Percentiles rank a stretch among this genome's conserved stretches.
phyloP scores from a whole-genome alignment of 352 stramenopile species.

The Phytophthora lateralis region DNA sequence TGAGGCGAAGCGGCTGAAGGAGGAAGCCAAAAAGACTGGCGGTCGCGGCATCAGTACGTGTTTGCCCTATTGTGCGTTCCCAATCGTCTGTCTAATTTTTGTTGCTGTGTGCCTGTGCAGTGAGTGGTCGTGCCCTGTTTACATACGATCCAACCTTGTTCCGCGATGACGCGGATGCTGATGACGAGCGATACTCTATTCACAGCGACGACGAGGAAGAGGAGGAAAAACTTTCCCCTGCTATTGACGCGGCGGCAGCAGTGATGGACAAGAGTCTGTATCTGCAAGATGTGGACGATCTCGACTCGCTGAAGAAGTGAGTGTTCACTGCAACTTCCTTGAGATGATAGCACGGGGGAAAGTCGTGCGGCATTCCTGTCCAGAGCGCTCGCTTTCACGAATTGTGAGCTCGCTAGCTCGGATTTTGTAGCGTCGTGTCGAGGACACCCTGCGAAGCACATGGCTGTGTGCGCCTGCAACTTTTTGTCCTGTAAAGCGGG shows the following conservation, averaged over 20 bases:
- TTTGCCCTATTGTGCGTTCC: slow-evolving; percentile 3
- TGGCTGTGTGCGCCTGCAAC: slow-evolving; percentile 10
- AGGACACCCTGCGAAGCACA: slow-evolving; percentile 14
- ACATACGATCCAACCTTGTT: slow-evolving; percentile 91
- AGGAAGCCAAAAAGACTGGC: slow-evolving; percentile 86
- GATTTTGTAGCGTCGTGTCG: slow-evolving; percentile 17
- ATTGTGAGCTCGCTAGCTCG: slow-evolving; percentile 14
- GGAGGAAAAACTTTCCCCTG: slow-evolving; percentile 46
- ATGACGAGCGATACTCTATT: slow-evolving; percentile 84
- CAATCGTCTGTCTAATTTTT: slow-evolving; percentile 4
- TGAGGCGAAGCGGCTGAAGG: slow-evolving; percentile 84
- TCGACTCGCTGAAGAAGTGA: slow-evolving; percentile 84
- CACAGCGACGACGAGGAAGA: slow-evolving; percentile 58
- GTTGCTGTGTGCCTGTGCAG: slow-evolving; percentile 40
- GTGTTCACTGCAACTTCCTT: slow-evolving; percentile 7
- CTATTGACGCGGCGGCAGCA: slow-evolving; percentile 56
- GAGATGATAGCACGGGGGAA: slow-evolving; percentile 8
- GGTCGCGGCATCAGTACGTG: slow-evolving; percentile 85
- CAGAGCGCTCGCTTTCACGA: slow-evolving; percentile 23
- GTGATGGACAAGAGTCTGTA: slow-evolving; percentile 89
- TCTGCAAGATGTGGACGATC: slow-evolving; percentile 77
- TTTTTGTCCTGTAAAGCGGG: slow-evolving; percentile 26
- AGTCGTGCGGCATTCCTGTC: slow-evolving; percentile 17
- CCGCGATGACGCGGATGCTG: slow-evolving; percentile 89
- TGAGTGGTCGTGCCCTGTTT: slow-evolving; percentile 92